Evolutionary conservation across 768 basidiomycete genomes (phyloP), one percentile per base, ranked within the genome.

Genomic region (Grammothele lineata): DNA sequence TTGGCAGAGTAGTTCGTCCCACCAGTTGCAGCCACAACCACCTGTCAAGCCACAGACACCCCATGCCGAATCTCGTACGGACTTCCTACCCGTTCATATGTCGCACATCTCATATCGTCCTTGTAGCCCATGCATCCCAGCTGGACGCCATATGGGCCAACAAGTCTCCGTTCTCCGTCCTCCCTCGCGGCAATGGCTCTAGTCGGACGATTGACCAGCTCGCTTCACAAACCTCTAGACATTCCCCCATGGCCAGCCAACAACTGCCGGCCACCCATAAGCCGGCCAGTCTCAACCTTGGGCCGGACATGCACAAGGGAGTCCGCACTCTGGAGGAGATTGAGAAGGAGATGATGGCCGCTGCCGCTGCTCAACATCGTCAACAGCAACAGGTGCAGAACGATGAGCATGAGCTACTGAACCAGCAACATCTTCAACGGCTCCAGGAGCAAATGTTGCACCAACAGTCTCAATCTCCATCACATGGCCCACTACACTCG

Each of bases 61-160:
- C 0, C 56, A 57, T 42, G 37, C 19, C 32, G 51, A 54, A 49
- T 24, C 57, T 34, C 58, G 66, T 67, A 66, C 51, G 65, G 57
- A 54, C 48, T 53, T 48, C 37, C 43, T 44, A 53, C 45, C 46
- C 48, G 53, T 50, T 12, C 40, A 47, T 41, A 23, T 56, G 45
- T 57, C 43, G 47, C 46, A 40, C 41, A 40, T 62, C 63, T 66
- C 53, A 67, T 57, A 30, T 37, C 47, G 34, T 51, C 40, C 60
- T 55, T 59, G 62, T 66, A 71, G 70, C 67, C 55, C 69, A 68
- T 53, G 59, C 72, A 40, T 64, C 66, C 41, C 62, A 74, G 17
- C 69, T 85, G 30, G 85, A 88, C 56, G 78, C 86, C 12, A 80
- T 89, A 58, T 91, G 88, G 88, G 83, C 87, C 43, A 83, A 90